These are phyloP conservation scores for Bruguiera gymnorhiza DNA, from an alignment of 345 rosid species.

Conservation along the genomic window DNA sequence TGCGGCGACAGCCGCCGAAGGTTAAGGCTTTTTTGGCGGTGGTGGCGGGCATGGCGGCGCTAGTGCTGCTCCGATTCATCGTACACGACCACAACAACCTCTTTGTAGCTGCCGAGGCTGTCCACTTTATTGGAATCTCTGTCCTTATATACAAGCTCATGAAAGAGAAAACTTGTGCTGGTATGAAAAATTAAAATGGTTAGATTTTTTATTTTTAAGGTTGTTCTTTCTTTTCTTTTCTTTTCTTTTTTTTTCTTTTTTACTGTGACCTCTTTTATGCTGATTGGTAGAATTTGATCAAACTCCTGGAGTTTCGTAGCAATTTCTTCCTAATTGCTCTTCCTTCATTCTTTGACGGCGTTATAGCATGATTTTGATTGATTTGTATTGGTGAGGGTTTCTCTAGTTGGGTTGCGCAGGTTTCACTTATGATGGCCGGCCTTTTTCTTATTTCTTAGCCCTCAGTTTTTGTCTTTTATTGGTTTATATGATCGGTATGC, in stretches of 20 bases:
- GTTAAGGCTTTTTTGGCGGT: conserved; percentile 91
- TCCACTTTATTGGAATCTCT: conserved; percentile 87
- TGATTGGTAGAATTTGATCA: too few relatives aligned
- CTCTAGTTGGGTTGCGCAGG: too few relatives aligned
- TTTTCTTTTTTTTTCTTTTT: background rate
- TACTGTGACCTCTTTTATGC: background rate
- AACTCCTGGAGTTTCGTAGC: too few relatives aligned
- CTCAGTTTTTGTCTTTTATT: too few relatives aligned
- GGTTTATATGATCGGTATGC: too few relatives aligned
- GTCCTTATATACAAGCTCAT: conserved; percentile 91
- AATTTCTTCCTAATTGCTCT: too few relatives aligned
- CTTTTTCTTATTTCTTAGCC: too few relatives aligned
- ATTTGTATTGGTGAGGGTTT: too few relatives aligned
- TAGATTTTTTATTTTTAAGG: background rate
- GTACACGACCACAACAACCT: conserved; percentile 96
- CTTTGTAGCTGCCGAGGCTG: conserved; percentile 96
- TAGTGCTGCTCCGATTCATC: conserved; percentile 78
- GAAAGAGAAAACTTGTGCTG: conserved; percentile 94
- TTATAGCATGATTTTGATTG: too few relatives aligned
- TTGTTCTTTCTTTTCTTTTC: background rate
- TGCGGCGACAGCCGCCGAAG: conserved; percentile 94
- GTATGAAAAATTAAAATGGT: conserved; percentile 24
- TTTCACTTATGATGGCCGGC: too few relatives aligned
- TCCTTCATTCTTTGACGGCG: too few relatives aligned
- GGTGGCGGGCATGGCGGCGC: conserved; percentile 77